Conservation (phyloP, 441 rosid species). For the Dalechampia spathulata region DNA sequence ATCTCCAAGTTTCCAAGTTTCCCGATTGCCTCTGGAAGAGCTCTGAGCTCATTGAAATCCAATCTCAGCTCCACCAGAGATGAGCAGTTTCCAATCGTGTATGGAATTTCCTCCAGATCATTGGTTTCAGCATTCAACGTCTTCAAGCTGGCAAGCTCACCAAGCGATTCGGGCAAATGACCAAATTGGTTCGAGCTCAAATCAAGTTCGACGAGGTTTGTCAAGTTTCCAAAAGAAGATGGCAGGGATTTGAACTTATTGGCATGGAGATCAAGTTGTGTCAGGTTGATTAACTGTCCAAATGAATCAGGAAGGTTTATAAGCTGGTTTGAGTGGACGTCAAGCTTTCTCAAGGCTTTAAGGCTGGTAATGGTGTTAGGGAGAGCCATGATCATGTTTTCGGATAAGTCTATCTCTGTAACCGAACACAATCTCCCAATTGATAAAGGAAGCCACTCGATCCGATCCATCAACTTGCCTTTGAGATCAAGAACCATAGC, state of each 20-base stretch:
- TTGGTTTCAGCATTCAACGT: constrained; percentile 42
- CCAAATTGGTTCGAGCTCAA: constrained; percentile 45
- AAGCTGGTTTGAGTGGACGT: constrained; percentile 56
- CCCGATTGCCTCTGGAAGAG: constrained; percentile 63
- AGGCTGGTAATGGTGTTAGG: constrained; percentile 38
- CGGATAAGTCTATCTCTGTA: constrained; percentile 44
- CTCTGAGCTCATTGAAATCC: constrained; percentile 56
- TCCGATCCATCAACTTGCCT: constrained; percentile 49
- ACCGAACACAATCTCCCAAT: constrained; percentile 43
- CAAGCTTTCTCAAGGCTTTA: constrained; percentile 40
- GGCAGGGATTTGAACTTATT: constrained; percentile 49
- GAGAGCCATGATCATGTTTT: constrained; percentile 56
- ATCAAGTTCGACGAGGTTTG: constrained; percentile 33
- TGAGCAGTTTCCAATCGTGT: constrained; percentile 48
- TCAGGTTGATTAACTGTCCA: constrained; percentile 41
- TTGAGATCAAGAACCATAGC: constrained; percentile 43
- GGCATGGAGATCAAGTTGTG: constrained; percentile 51
- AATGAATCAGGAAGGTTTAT: constrained; percentile 51
- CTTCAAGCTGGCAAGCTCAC: constrained; percentile 36
- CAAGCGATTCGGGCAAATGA: constrained; percentile 39
- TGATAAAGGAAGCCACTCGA: constrained; percentile 68
- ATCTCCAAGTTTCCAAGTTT: constrained; percentile 43
- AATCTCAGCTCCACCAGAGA: constrained; percentile 40
- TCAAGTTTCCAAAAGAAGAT: constrained; percentile 42
- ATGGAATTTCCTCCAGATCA: constrained; percentile 56